Conservation (phyloP, 768 basidiomycete species). For the Tricholoma hemisulphureum region DNA sequence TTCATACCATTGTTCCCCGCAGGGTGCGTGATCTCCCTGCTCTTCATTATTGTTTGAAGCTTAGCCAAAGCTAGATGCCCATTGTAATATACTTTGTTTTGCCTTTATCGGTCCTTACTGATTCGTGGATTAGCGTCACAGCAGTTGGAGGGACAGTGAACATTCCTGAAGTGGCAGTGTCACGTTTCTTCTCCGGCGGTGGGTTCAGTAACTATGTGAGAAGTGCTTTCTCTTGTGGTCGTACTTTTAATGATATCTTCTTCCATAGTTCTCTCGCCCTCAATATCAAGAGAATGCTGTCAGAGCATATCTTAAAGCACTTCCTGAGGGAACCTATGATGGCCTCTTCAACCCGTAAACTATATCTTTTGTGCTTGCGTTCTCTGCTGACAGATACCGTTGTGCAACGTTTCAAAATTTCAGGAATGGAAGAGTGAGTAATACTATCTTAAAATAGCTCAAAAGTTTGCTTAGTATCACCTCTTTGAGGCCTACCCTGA, state of each 20-base stretch:
- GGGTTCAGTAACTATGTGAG: too few species aligned
- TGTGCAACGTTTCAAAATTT: too few species aligned
- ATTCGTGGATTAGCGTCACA: slow-evolving; percentile 52
- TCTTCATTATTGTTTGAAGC: not conserved
- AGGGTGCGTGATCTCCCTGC: slow-evolving; percentile 28
- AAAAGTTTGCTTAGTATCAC: too few species aligned
- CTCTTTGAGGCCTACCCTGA: slow-evolving; percentile 52
- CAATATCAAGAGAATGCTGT: slow-evolving; percentile 51
- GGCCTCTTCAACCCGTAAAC: slow-evolving; percentile 62
- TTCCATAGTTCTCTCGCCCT: slow-evolving; percentile 50
- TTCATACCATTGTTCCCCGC: slow-evolving; percentile 67
- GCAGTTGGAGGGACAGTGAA: slow-evolving; percentile 63
- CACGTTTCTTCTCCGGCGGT: slow-evolving; percentile 61
- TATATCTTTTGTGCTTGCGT: too few species aligned
- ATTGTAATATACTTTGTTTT: slow-evolving; percentile 35
- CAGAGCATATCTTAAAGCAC: slow-evolving; percentile 38
- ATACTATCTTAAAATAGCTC: too few species aligned
- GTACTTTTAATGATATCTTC: not conserved
- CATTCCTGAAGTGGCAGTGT: slow-evolving; percentile 58
- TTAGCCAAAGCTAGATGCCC: slow-evolving; percentile 37
- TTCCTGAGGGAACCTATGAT: slow-evolving; percentile 48
- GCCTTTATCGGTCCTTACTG: not conserved
- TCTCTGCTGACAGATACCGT: too few species aligned
- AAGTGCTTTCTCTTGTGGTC: too few species aligned
- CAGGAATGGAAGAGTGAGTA: too few species aligned